A percentile compares a stretch with the other conserved stretches of the same genome.
Evolutionary conservation across 2,329 filamentous ascomycete genomes (phyloP).

Genomic region (Alternaria angustiovoidea): DNA sequence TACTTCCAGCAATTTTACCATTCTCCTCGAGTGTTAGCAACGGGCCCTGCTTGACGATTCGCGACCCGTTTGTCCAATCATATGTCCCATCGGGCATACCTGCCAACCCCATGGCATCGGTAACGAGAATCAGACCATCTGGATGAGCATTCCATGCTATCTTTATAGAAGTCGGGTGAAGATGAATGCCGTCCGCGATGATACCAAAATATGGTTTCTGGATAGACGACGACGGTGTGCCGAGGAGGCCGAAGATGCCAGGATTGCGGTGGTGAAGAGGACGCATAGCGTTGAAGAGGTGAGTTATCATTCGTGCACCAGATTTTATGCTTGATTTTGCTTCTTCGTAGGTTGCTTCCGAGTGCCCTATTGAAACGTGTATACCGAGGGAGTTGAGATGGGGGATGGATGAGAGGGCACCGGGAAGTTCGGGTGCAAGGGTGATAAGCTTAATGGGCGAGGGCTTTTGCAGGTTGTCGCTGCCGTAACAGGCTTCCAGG

Average conservation of each 20-base stretch:
- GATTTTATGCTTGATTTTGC: conserved; percentile 74
- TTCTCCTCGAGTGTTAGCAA: conserved; percentile 80
- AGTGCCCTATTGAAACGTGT: conserved; percentile 83
- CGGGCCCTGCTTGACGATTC: conserved; percentile 74
- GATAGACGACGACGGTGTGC: conserved; percentile 52
- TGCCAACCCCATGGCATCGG: conserved; percentile 88
- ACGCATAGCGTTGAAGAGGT: conserved; percentile 93
- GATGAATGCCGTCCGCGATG: conserved; percentile 88
- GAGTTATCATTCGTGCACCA: conserved; percentile 88
- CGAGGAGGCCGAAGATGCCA: conserved; percentile 86
- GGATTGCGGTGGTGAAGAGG: conserved; percentile 91
- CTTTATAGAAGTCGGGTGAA: conserved; percentile 87
- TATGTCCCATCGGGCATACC: conserved; percentile 86
- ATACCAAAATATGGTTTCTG: conserved; percentile 81
- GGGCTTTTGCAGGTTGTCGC: conserved; percentile 65
- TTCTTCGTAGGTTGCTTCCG: conserved; percentile 85
- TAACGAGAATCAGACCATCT: conserved; percentile 85
- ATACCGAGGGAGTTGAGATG: conserved; percentile 72
- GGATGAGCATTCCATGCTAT: conserved; percentile 89
- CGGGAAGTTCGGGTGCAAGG: conserved; percentile 79
- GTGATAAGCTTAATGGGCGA: conserved; percentile 78
- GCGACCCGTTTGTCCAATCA: conserved; percentile 79
- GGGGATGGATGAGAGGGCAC: conserved; percentile 74
- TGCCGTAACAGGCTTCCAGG: conserved; percentile 75
- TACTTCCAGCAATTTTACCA: conserved; percentile 63